These are phyloP conservation scores for Ceratonia siliqua DNA, from an alignment of 306 rosid genomes.

Conservation along the genomic window DNA sequence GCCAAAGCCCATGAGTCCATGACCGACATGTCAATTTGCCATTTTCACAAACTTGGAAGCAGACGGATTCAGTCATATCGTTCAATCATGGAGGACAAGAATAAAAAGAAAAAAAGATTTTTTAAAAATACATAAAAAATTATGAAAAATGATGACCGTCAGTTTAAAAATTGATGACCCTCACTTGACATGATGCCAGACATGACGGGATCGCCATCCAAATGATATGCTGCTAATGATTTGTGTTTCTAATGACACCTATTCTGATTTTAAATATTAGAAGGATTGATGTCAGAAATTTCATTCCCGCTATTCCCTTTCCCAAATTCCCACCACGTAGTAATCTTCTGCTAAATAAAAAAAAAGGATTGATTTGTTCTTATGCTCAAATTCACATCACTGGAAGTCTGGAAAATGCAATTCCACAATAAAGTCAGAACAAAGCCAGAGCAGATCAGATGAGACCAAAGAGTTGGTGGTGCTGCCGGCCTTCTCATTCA, in stretches of 20 bases:
- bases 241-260: background rate
- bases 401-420: conserved; percentile 25
- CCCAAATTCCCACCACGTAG: background rate
- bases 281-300: background rate
- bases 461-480: conserved; percentile 22
- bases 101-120: too few species aligned
- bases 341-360: background rate
- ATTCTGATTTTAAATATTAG: background rate
- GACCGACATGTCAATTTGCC: background rate
- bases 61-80: too few species aligned
- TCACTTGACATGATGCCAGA: too few species aligned
- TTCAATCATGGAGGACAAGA: too few species aligned
- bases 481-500: conserved; percentile 28
- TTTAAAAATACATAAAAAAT: too few species aligned
- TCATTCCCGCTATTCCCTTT: background rate
- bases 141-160: too few species aligned
- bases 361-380: background rate
- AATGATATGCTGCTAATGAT: background rate
- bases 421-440: background rate
- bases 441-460: conserved; percentile 1
- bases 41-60: background rate
- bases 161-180: too few species aligned
- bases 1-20: background rate
- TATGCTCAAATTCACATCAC: background rate
- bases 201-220: too few species aligned